Evolutionary conservation across 257 asterid species (phyloP), one percentile per base, ranked within the genome.

Genomic region (Nemophila menziesii): DNA sequence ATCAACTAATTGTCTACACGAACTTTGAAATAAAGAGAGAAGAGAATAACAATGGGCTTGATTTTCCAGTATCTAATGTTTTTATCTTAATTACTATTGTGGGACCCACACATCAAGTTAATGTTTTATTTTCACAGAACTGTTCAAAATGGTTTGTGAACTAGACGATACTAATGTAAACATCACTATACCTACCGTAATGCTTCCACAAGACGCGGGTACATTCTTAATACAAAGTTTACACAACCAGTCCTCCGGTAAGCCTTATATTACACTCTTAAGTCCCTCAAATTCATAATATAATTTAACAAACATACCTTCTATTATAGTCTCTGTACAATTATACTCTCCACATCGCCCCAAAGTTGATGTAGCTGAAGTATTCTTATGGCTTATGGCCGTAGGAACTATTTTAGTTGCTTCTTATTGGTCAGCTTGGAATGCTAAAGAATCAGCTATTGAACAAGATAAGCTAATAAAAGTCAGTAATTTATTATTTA

Each of bases 111-210:
- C n/a, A n/a, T n/a, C n/a, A n/a, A n/a, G n/a, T n/a, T n/a, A n/a
- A n/a, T n/a, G n/a, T n/a, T n/a, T n/a, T n/a, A n/a, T n/a, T 49
- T 61, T 44, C 53, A 22, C 80, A 90, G 99, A 90, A 53, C 96
- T 90, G 68, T 85, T 90, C 81, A 90, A 90, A 92, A 90, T 90
- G 99, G 96, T 90, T 58, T 90, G 99, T 38, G 92, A 79, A 67
- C 68, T 75, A 45, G 75, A 77, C 14, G 89, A 81, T 56, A 64
- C 93, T 33, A 73, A 81, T 49, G 67, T 79, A 33, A 46, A 48
- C 40, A 71, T 90, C 20, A 56, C 69, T 46, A 90, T 90, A 59
- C 89, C 99, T 39, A 77, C 82, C 46, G 93, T 90, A 52, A 90
- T 90, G 94, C 92, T 90, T 56, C 93, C 96, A 18, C 78, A 65